Evolutionary conservation across 768 basidiomycete genomes (phyloP).

Genomic region (Russula earlei): DNA sequence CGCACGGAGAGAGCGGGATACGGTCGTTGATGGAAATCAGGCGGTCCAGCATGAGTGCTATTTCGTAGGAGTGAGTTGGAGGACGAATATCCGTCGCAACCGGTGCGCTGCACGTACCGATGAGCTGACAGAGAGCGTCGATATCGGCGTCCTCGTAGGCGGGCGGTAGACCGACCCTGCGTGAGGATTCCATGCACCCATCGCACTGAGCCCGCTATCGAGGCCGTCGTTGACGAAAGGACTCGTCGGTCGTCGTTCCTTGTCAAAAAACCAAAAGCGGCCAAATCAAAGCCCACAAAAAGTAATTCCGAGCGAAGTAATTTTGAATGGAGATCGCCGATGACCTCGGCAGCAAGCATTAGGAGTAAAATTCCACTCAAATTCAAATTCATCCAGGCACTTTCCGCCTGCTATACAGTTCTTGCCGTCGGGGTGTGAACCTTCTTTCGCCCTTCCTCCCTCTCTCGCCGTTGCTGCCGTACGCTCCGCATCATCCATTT

Average conservation of each 20-base stretch:
- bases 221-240: not conserved
- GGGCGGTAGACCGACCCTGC: slow-evolving; percentile 71
- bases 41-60: slow-evolving; percentile 94
- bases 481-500: slow-evolving; percentile 9
- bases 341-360: too few relatives aligned
- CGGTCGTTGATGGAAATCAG: slow-evolving; percentile 94
- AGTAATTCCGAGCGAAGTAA: too few relatives aligned
- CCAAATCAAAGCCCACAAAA: too few relatives aligned
- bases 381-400: not conserved
- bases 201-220: slow-evolving; percentile 41
- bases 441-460: not conserved
- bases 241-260: not conserved
- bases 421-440: not conserved
- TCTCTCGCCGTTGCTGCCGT: slow-evolving; percentile 16
- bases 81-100: not conserved
- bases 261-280: too few relatives aligned
- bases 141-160: slow-evolving; percentile 78
- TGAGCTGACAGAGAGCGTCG: slow-evolving; percentile 79
- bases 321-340: too few relatives aligned
- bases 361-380: not conserved
- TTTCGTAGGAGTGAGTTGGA: slow-evolving; percentile 3
- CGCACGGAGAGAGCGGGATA: slow-evolving; percentile 78
- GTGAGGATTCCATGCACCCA: slow-evolving; percentile 77
- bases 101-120: slow-evolving; percentile 54
- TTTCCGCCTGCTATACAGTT: slow-evolving; percentile 12